Evolutionary conservation across 139 green algal species (phyloP).

Genomic region (Zygnema cylindricum): DNA sequence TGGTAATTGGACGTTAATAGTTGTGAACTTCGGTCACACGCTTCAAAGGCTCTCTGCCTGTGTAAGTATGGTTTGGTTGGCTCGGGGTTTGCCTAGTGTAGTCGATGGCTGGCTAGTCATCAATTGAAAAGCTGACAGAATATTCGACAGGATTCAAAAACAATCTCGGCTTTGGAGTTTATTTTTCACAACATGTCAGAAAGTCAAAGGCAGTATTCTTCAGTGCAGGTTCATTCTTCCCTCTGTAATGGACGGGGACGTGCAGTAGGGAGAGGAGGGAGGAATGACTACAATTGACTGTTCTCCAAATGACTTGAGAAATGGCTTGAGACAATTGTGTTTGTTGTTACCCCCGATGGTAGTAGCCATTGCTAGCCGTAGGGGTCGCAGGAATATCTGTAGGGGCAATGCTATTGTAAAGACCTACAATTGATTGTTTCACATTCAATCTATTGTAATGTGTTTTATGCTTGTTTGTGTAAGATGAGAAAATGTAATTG

Average conservation of each 20-base stretch:
- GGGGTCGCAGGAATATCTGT: neutral
- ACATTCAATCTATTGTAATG: neutral
- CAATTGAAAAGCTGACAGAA: neutral
- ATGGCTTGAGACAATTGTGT: neutral
- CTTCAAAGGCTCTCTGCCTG: neutral
- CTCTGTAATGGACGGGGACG: neutral
- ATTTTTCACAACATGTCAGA: neutral
- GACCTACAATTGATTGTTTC: neutral
- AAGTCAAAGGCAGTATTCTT: too few species aligned
- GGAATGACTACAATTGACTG: too few species aligned
- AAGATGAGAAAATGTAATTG: too few species aligned
- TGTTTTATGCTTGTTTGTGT: too few species aligned
- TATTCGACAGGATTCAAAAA: neutral
- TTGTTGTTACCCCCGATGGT: neutral
- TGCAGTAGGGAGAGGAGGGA: neutral
- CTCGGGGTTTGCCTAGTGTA: neutral
- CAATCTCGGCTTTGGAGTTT: neutral
- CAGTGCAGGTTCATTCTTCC: neutral
- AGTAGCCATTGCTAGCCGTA: neutral
- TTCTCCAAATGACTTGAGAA: too few species aligned
- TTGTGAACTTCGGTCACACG: too few species aligned
- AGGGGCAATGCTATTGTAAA: neutral
- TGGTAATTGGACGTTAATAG: too few species aligned
- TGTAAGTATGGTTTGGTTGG: conserved; percentile 2
- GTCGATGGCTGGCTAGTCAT: neutral